Base-by-base conservation (phyloP, 2,329 filamentous ascomycete species). In the Pseudocercospora pini-densiflorae region DNA sequence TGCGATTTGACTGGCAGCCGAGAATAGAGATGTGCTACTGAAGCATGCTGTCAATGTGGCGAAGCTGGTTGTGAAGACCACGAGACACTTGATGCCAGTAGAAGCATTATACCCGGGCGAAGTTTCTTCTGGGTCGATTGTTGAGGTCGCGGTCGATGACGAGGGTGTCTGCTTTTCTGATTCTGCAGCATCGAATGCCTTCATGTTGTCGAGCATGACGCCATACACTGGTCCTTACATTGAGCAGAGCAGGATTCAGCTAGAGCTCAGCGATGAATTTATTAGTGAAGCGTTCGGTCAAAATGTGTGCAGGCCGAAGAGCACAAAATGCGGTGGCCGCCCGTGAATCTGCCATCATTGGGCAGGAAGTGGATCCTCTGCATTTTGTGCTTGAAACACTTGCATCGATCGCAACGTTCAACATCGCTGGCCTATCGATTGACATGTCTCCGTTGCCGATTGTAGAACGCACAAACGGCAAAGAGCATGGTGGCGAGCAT, bases 1-100 rank as follows among this genome's bases (percentile, higher is more conserved):
- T 1, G 90, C 89, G 5, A 93, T 88, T 74, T 93, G 90, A 3
- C 90, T 89, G 1, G 90, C 87, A 1, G 90, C 91, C 0, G 90
- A 85, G 21, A 93, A 79, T 2, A 93, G 86, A 0, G 89, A 89
- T 0, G 90, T 93, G 40, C 88, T 91, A 2, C 88, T 90, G 24
- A 92, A 85, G 1, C 91, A 91, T 0, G 91, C 88, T 33, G 93
- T 81, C 67, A 93, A 90, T 23, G 89, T 87, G 78, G 90, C 92
- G 74, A 89, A 92, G 0, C 90, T 89, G 59, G 93, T 79, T 5
- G 92, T 84, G 10, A 83, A 81, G 14, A 92, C 88, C 58, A 93
- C 90, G 65, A 88, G 73, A 2, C 82, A 74, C 77, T 94, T 94
- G 49, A 60, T 62, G 1, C 54, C 33, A 3, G 61, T 51, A 19